Percentiles rank a stretch among this genome's conserved stretches.
phyloP scores from a whole-genome alignment of 2,329 filamentous ascomycete species.

The Claviceps humidiphila region DNA sequence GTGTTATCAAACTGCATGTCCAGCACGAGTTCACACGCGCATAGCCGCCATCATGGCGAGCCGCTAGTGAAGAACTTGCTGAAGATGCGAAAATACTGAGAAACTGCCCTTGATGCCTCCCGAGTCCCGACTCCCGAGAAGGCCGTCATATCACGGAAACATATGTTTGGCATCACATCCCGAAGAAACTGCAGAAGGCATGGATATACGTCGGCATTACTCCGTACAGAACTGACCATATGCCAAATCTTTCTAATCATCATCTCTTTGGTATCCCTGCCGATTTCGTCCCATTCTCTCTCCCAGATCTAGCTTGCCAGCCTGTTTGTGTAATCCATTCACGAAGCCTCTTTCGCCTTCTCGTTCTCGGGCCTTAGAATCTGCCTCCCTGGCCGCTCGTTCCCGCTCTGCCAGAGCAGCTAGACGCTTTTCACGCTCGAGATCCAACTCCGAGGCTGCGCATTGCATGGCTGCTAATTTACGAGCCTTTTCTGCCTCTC shows the following conservation, averaged over 20 bases:
- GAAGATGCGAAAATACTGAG: too few species aligned
- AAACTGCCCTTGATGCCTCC: too few species aligned
- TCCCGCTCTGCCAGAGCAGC: conserved; percentile 55
- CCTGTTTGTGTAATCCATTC: conserved; percentile 47
- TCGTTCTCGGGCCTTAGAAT: conserved; percentile 50
- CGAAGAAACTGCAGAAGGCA: too few species aligned
- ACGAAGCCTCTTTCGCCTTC: conserved; percentile 53
- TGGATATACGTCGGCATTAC: too few species aligned
- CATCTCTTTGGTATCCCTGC: conserved; percentile 32
- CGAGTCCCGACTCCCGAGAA: too few species aligned
- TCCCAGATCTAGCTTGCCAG: conserved; percentile 35
- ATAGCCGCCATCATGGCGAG: too few species aligned
- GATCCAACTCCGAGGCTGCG: conserved; percentile 55
- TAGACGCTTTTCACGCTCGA: conserved; percentile 55
- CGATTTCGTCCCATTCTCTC: conserved; percentile 37
- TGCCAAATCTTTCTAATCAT: conserved; percentile 18
- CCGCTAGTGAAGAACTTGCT: too few species aligned
- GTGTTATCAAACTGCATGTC: too few species aligned
- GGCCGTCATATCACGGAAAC: too few species aligned
- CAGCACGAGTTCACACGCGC: too few species aligned
- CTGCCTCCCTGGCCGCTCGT: conserved; percentile 47
- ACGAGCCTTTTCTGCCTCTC: conserved; percentile 46
- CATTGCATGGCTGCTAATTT: conserved; percentile 63
- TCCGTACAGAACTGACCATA: too few species aligned
- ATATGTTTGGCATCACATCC: too few species aligned